Conservation (phyloP, 495 filamentous ascomycete species). For the Aspergillus hancockii region DNA sequence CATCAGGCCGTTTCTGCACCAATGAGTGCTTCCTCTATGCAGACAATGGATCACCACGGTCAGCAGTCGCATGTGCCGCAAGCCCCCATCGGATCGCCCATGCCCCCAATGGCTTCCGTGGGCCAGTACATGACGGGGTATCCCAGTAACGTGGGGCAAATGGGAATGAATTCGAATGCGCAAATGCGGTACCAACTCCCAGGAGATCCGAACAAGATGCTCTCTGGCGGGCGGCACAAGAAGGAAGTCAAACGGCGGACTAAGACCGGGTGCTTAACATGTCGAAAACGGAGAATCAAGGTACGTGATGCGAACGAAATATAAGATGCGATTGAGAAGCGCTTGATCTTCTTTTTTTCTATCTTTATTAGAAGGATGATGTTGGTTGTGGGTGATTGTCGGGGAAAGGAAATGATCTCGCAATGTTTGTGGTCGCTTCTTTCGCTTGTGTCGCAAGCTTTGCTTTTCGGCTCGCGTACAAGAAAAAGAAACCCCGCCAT, state of each 20-base stretch:
- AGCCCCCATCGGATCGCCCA: conserved; percentile 47
- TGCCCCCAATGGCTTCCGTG: conserved; percentile 46
- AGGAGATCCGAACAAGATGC: conserved; percentile 57
- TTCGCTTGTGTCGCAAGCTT: conserved; percentile 48
- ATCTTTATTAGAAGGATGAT: neutral
- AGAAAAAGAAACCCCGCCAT: conserved; percentile 48
- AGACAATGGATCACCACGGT: conserved; percentile 26
- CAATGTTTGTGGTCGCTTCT: conserved; percentile 18
- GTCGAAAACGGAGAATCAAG: conserved; percentile 97
- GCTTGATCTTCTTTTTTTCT: neutral
- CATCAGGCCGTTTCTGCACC: conserved; percentile 26
- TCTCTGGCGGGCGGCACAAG: conserved; percentile 85
- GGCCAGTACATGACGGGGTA: conserved; percentile 50
- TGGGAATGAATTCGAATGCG: conserved; percentile 37
- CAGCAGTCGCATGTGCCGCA: conserved; percentile 43
- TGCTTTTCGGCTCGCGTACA: conserved; percentile 27
- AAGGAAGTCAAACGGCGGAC: conserved; percentile 99
- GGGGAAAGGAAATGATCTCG: conserved; percentile 14
- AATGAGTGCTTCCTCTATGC: conserved; percentile 27
- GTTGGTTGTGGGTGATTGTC: conserved; percentile 13
- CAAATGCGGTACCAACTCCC: conserved; percentile 47
- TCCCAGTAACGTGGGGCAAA: conserved; percentile 36
- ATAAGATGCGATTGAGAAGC: neutral
- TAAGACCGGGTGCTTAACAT: conserved; percentile 96
- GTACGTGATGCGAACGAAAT: conserved; percentile 54